Conservation (phyloP, 78 protist genomes). For the Speleostelium caveatum region DNA sequence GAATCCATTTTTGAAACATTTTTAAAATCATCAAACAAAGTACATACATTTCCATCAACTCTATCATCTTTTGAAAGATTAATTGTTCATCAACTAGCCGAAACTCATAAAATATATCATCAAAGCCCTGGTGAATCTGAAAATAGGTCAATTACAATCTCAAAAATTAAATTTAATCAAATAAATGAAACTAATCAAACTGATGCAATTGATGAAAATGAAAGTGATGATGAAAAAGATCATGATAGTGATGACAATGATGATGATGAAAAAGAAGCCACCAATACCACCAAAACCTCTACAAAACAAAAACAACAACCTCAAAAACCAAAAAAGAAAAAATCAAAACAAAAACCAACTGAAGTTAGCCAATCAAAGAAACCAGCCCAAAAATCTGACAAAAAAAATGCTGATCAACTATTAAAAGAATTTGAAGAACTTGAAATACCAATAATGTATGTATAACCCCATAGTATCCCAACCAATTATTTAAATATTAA, state of each 20-base stretch:
- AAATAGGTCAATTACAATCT: slow-evolving; percentile 39
- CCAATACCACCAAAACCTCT: not conserved
- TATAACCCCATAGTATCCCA: too few species aligned
- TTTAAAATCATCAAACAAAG: slow-evolving; percentile 11
- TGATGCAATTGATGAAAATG: not conserved
- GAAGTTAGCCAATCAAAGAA: not conserved
- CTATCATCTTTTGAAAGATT: slow-evolving; percentile 32
- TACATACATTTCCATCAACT: slow-evolving; percentile 44
- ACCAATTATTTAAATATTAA: too few species aligned
- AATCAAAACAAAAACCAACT: not conserved
- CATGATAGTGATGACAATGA: not conserved
- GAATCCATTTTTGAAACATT: slow-evolving; percentile 35
- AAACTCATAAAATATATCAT: slow-evolving; percentile 43
- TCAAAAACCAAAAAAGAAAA: not conserved
- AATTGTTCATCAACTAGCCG: slow-evolving; percentile 67
- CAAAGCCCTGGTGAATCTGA: slow-evolving; percentile 64
- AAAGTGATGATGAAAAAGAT: not conserved
- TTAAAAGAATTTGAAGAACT: slow-evolving; percentile 30
- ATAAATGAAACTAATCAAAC: not conserved
- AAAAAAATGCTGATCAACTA: slow-evolving; percentile 47
- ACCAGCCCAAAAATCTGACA: not conserved
- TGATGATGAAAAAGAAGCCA: not conserved
- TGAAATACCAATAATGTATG: slow-evolving; percentile 19
- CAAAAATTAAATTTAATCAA: not conserved
- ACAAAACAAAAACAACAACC: not conserved